phyloP scores from a whole-genome alignment of 352 stramenopile genomes.

The Phytophthora pseudosyringae region DNA sequence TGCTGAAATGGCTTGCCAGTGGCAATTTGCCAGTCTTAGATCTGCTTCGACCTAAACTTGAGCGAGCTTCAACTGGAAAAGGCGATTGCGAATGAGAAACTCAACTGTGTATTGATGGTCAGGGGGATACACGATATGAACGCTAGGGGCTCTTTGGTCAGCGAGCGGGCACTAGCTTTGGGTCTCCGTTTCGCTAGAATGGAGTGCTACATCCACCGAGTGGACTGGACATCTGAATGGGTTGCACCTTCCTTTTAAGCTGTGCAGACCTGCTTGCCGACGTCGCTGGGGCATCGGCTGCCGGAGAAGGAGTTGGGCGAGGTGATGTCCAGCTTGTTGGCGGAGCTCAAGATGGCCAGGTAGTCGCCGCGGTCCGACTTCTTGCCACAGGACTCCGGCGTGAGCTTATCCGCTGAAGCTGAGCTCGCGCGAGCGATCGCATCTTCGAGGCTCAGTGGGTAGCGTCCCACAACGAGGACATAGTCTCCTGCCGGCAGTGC shows the following conservation, averaged over 20 bases:
- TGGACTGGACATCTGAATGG: conserved; percentile 11
- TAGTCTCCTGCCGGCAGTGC: conserved; percentile 57
- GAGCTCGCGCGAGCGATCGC: conserved; percentile 47
- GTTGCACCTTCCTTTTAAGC: not conserved
- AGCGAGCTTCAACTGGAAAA: not conserved
- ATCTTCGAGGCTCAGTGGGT: conserved; percentile 66
- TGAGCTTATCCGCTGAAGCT: conserved; percentile 42
- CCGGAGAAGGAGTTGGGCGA: conserved; percentile 55
- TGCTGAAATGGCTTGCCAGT: too few relatives aligned
- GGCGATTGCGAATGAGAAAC: conserved; percentile 5
- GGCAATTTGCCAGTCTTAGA: too few relatives aligned
- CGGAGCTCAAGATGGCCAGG: conserved; percentile 54
- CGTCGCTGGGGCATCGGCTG: conserved; percentile 37
- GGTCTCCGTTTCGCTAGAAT: conserved; percentile 24
- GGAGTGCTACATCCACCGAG: conserved; percentile 24
- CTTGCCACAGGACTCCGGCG: conserved; percentile 59
- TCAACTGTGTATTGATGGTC: conserved; percentile 29
- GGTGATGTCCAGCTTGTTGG: conserved; percentile 38
- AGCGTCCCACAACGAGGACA: conserved; percentile 66
- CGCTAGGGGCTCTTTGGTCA: conserved; percentile 13
- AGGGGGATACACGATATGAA: conserved; percentile 23
- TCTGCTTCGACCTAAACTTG: too few relatives aligned
- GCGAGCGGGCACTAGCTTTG: conserved; percentile 6
- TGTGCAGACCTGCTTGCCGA: conserved; percentile 34
- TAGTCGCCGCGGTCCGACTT: conserved; percentile 54